Conservation (phyloP, 208 protist genomes). For the Lotmaria passim region DNA sequence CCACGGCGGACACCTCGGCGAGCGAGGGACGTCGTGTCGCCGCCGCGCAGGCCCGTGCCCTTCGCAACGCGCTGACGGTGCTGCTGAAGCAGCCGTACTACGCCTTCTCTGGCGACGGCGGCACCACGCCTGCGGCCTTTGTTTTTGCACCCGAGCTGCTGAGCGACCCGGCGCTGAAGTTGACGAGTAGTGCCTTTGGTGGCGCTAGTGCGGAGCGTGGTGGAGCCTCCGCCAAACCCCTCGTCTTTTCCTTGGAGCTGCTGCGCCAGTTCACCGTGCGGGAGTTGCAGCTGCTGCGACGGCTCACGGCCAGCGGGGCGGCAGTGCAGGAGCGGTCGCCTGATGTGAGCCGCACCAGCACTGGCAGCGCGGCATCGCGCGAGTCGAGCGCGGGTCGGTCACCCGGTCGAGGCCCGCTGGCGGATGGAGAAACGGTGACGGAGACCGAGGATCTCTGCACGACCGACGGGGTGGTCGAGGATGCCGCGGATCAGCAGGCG, state of each 20-base stretch:
- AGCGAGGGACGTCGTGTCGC: constrained; percentile 25
- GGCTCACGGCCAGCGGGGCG: constrained; percentile 21
- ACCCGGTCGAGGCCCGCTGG: constrained; percentile 31
- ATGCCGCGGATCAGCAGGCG: constrained; percentile 28
- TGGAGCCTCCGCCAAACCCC: neutral
- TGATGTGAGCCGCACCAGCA: constrained; percentile 13
- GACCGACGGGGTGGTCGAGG: constrained; percentile 17
- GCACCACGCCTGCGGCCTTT: constrained; percentile 23
- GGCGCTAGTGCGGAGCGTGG: neutral
- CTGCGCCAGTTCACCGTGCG: constrained; percentile 67
- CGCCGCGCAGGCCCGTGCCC: constrained; percentile 21
- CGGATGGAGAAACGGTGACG: constrained; percentile 41
- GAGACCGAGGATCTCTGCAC: constrained; percentile 38
- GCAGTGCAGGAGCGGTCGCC: constrained; percentile 25
- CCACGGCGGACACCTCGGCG: neutral
- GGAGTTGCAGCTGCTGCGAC: constrained; percentile 62
- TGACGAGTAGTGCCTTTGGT: neutral
- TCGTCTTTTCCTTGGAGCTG: constrained; percentile 51
- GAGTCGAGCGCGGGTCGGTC: constrained; percentile 52
- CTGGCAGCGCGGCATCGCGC: constrained; percentile 30
- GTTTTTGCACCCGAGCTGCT: constrained; percentile 33
- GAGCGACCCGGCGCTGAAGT: neutral
- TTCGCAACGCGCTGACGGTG: constrained; percentile 28
- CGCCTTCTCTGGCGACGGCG: constrained; percentile 28
- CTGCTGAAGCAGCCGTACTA: constrained; percentile 23